A percentile compares a stretch with the other conserved stretches of the same genome.
These are phyloP conservation scores for Mycena polygramma DNA, from an alignment of 768 basidiomycete species.

Conservation along the genomic window DNA sequence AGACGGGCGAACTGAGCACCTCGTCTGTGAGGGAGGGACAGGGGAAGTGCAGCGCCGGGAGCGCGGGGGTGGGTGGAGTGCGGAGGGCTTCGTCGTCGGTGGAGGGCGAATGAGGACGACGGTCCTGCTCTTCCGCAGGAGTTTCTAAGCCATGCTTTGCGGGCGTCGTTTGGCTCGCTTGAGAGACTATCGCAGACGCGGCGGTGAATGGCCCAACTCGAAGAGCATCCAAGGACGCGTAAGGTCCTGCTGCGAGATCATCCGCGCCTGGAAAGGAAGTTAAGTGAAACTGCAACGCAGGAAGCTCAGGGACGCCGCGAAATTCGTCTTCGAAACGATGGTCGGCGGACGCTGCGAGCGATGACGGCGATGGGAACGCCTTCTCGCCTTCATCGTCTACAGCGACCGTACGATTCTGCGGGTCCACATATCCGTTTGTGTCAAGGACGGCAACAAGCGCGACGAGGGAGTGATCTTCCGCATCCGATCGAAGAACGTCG, in stretches of 20 bases:
- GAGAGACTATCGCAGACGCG: too few relatives aligned
- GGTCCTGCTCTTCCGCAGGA: too few relatives aligned
- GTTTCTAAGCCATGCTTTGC: too few relatives aligned
- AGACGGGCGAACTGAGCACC: slow-evolving; percentile 22
- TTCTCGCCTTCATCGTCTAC: not conserved
- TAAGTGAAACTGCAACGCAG: too few relatives aligned
- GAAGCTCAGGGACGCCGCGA: too few relatives aligned
- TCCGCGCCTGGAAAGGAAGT: too few relatives aligned
- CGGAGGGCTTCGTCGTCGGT: not conserved
- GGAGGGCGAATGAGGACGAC: too few relatives aligned
- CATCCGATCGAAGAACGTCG: not conserved
- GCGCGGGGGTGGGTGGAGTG: slow-evolving; percentile 8
- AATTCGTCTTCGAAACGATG: not conserved
- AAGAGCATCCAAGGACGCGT: too few relatives aligned
- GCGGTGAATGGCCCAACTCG: too few relatives aligned
- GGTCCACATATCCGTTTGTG: not conserved
- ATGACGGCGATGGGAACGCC: not conserved
- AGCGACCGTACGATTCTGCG: not conserved
- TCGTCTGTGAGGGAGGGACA: slow-evolving; percentile 28
- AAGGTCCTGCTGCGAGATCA: too few relatives aligned
- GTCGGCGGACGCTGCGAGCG: not conserved
- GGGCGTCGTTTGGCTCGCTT: too few relatives aligned
- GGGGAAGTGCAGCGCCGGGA: slow-evolving; percentile 23
- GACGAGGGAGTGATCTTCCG: not conserved
- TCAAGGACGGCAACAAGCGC: not conserved